Evolutionary conservation across 768 basidiomycete genomes (phyloP), one percentile per base, ranked within the genome.

Genomic region (Lactarius pseudohatsudake): DNA sequence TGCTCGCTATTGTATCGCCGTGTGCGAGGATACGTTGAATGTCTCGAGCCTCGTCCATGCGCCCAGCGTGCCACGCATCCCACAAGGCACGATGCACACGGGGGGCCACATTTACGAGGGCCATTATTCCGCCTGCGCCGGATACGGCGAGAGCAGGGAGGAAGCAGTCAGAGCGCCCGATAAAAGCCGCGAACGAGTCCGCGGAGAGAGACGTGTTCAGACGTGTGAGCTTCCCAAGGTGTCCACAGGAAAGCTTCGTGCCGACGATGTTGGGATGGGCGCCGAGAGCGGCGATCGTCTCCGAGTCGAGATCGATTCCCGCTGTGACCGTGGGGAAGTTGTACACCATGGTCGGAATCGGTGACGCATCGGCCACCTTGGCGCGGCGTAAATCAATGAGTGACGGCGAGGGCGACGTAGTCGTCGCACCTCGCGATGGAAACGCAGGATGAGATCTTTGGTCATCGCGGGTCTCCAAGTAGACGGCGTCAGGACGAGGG

Each of bases 241-340:
- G 89, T 5, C 89, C 92, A 74, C 92, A 94, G 38, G 93, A 94
- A 28, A 95, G 81, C 77, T 91, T 94, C 59, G 84, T 86, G 65
- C 93, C 93, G 66, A 94, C 89, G 70, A 92, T 91, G 77, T 94
- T 94, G 7, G 90, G 90, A 74, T 93, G 92, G 55, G 82, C 76
- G 4, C 89, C 87, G 40, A 95, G 82, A 20, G 81, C 79, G 59
- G 80, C 80, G 72, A 96, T 82, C 59, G 83, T 82, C 75, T 94
- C 92, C 0, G 91, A 92, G 75, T 92, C 89, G 45, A 96, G 85
- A 74, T 96, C 90, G 67, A 90, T 84, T 16, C 93, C 92, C 0
- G 92, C 87, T 16, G 89, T 89, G 62, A 90, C 91, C 57, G 79
- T 81, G 53, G 92, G 90, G 78, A 93, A 94, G 77, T 94, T 94